Conservation (phyloP, 768 basidiomycete species). For the Boletus insuetus region DNA sequence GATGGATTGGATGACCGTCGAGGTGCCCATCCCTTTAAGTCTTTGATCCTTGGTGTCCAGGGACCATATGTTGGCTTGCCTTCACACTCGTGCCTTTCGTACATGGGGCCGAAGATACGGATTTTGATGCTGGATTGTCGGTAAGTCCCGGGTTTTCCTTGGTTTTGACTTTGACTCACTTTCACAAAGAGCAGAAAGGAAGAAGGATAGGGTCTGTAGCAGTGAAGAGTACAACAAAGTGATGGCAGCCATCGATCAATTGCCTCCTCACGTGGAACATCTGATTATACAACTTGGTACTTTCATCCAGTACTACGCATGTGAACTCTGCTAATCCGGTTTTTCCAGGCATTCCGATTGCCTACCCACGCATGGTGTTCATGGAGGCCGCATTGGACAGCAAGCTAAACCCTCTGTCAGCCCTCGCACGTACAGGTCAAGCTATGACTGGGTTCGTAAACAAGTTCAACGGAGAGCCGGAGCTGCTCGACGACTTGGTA, state of each 20-base stretch:
- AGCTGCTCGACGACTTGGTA: constrained; percentile 90
- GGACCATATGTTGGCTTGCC: constrained; percentile 80
- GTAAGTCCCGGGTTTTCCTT: constrained; percentile 36
- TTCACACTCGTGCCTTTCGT: constrained; percentile 79
- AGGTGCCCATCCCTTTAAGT: constrained; percentile 63
- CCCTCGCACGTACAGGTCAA: constrained; percentile 65
- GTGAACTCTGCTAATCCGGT: not conserved
- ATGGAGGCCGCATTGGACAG: constrained; percentile 75
- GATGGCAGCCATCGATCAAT: constrained; percentile 55
- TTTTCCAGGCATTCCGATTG: constrained; percentile 66
- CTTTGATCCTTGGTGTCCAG: constrained; percentile 66
- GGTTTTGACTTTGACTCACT: constrained; percentile 1
- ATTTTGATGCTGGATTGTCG: constrained; percentile 83
- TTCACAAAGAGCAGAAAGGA: constrained; percentile 72
- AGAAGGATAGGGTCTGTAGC: constrained; percentile 78
- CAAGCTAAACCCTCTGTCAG: constrained; percentile 81
- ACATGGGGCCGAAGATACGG: constrained; percentile 73
- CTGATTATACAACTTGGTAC: constrained; percentile 78
- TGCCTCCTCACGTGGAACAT: constrained; percentile 75
- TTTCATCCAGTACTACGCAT: not conserved
- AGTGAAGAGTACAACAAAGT: constrained; percentile 66
- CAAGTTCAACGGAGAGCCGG: constrained; percentile 89
- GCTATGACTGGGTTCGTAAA: constrained; percentile 81
- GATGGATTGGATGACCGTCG: constrained; percentile 70
- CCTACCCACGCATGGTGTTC: constrained; percentile 93